Evolutionary conservation across 257 asterid genomes (phyloP).

Genomic region (Lycium barbarum): DNA sequence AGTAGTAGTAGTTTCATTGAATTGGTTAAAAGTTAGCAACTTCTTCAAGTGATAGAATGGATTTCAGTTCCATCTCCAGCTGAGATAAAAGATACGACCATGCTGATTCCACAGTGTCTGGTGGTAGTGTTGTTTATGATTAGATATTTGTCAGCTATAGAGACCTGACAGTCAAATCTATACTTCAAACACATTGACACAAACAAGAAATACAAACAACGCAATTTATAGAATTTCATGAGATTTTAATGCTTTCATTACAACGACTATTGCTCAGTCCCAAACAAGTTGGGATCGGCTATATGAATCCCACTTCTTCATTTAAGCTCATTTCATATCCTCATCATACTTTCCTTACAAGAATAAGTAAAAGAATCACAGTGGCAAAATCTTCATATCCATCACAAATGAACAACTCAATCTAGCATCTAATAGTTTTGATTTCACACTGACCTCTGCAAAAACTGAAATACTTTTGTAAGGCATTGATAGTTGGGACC

Average conservation of each 20-base stretch:
- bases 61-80: constrained; percentile 74
- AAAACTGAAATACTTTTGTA: constrained; percentile 83
- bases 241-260: no score
- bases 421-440: background rate
- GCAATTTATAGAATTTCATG: no score
- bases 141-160: no score
- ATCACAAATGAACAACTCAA: background rate
- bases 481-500: constrained; percentile 91
- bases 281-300: no score
- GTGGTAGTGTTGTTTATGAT: constrained; percentile 57
- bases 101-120: constrained; percentile 70
- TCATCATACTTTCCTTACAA: no score
- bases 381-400: background rate
- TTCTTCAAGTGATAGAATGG: constrained; percentile 55
- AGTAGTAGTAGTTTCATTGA: background rate
- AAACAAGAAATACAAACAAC: no score
- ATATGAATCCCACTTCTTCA: no score
- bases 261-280: no score
- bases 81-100: constrained; percentile 87
- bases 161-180: no score
- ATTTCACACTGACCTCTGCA: constrained; percentile 74
- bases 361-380: background rate
- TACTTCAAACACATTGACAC: no score
- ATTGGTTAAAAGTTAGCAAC: background rate
- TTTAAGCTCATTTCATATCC: no score